A percentile compares a stretch with the other conserved stretches of the same genome.
phyloP scores from a whole-genome alignment of 192 early-diverging fungal genomes.

The Spinellus fusiger region DNA sequence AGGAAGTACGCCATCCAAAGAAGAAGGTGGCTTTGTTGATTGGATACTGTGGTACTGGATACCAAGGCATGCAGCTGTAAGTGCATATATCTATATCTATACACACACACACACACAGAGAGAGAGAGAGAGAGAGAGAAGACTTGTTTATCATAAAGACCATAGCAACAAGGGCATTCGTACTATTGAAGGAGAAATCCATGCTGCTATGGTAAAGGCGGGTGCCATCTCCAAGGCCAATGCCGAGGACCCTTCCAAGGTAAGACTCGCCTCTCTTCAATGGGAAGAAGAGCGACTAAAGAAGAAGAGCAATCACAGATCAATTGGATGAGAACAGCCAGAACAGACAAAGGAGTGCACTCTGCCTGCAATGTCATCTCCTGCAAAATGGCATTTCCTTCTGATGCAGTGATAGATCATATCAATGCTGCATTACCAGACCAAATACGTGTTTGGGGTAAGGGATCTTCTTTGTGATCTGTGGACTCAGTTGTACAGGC shows the following conservation, averaged over 20 bases:
- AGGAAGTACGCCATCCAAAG: conserved; percentile 68
- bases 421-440: conserved; percentile 82
- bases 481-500: conserved; percentile 20
- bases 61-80: conserved; percentile 95
- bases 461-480: background rate
- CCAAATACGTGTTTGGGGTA: conserved; percentile 85
- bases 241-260: conserved; percentile 71
- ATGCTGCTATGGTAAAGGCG: conserved; percentile 74
- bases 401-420: conserved; percentile 66
- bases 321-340: conserved; percentile 81
- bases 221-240: conserved; percentile 87
- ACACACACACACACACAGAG: background rate
- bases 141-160: background rate
- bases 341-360: conserved; percentile 99
- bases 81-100: conserved; percentile 3
- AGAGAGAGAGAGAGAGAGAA: background rate
- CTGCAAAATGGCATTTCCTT: conserved; percentile 75
- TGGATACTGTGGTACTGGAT: conserved; percentile 93
- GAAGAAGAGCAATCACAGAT: conserved; percentile 41
- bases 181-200: conserved; percentile 88
- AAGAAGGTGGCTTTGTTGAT: conserved; percentile 84
- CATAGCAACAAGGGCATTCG: conserved; percentile 33
- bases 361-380: conserved; percentile 94
- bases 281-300: background rate
- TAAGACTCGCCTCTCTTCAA: conserved; percentile 8